These are phyloP conservation scores for Pleurostoma richardsiae DNA, from an alignment of 2,329 filamentous ascomycete genomes.

Conservation along the genomic window DNA sequence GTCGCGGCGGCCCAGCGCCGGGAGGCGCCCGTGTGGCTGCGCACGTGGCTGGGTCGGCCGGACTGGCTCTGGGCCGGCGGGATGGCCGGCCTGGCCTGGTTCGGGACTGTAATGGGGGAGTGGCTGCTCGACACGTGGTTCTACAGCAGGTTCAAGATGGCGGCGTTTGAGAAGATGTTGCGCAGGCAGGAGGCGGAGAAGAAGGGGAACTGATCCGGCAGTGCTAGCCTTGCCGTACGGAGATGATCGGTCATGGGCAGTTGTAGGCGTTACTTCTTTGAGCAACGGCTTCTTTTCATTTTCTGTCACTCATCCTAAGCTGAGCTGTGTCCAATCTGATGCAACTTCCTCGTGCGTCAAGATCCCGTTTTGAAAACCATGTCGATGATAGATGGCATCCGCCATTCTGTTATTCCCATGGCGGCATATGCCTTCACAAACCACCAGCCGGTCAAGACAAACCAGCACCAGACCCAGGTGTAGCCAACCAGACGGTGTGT, in stretches of 20 bases:
- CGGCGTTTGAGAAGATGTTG: conserved; percentile 2
- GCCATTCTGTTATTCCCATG: neutral
- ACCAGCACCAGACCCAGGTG: neutral
- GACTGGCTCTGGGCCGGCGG: conserved; percentile 10
- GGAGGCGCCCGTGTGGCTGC: conserved; percentile 2
- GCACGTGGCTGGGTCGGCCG: conserved; percentile 2
- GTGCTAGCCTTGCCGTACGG: too few species aligned
- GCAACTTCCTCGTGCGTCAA: too few species aligned
- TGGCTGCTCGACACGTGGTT: conserved; percentile 5
- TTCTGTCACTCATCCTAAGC: too few species aligned
- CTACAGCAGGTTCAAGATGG: conserved; percentile 8
- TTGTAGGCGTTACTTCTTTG: too few species aligned
- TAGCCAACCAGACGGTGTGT: neutral
- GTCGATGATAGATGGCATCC: neutral
- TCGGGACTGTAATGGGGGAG: conserved; percentile 5
- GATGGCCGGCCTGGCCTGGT: conserved; percentile 1
- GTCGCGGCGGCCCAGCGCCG: conserved; percentile 4
- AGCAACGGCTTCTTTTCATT: too few species aligned
- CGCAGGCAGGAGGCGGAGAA: conserved; percentile 1
- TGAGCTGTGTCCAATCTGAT: too few species aligned
- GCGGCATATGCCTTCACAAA: conserved; percentile 1
- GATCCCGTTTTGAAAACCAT: too few species aligned
- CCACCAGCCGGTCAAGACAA: neutral
- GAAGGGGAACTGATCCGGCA: conserved; percentile 2
- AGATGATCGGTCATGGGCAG: too few species aligned